Percentiles rank a stretch among this genome's conserved stretches.
Conservation (phyloP, 495 filamentous ascomycete species). For the Daldinia vernicosa region DNA sequence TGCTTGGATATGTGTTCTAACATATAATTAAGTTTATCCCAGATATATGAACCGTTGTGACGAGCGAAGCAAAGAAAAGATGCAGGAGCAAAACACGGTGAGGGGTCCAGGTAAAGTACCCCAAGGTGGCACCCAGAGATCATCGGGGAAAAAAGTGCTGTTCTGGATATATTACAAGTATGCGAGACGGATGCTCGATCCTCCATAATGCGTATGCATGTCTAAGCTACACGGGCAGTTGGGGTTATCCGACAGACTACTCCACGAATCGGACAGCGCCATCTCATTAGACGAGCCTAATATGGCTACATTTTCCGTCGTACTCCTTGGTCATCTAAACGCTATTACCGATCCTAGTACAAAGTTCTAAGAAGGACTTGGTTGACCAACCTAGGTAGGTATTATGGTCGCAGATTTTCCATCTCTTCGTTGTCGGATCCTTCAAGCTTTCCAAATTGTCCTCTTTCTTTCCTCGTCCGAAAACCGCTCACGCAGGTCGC, state of each 20-base stretch:
- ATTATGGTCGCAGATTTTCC: constrained; percentile 7
- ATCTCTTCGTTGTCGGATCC: constrained; percentile 16
- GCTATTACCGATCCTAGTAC: too few species aligned
- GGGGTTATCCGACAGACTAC: constrained; percentile 19
- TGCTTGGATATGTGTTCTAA: background rate
- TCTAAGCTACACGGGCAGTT: constrained; percentile 10
- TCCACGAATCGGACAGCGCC: background rate
- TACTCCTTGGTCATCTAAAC: background rate
- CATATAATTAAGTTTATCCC: background rate
- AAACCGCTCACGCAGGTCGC: constrained; percentile 14
- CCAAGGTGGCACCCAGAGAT: background rate
- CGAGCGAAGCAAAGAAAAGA: background rate
- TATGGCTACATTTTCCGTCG: background rate
- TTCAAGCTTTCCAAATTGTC: background rate
- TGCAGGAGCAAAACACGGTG: background rate
- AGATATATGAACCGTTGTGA: background rate
- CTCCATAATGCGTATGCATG: background rate
- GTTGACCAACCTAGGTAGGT: background rate
- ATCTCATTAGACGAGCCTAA: background rate
- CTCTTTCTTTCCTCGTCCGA: constrained; percentile 10
- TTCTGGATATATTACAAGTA: background rate
- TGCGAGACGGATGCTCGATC: background rate
- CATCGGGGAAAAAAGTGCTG: background rate
- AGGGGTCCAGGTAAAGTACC: background rate
- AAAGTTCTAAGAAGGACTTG: too few species aligned